phyloP scores from a whole-genome alignment of 768 basidiomycete species.

The Lactifluus subvellereus region DNA sequence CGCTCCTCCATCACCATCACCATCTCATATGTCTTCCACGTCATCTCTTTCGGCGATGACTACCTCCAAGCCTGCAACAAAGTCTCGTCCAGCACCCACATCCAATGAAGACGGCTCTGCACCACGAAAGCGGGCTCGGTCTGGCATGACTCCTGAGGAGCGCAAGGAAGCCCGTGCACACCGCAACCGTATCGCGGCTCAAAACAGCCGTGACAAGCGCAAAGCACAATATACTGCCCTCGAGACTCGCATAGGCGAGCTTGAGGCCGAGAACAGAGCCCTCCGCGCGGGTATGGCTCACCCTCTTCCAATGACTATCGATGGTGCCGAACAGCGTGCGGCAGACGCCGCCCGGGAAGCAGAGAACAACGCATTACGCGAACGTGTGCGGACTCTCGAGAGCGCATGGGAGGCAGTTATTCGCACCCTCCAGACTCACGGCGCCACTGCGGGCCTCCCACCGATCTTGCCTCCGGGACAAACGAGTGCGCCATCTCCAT shows the following conservation, averaged over 20 bases:
- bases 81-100: slow-evolving; percentile 22
- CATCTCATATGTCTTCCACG: slow-evolving; percentile 7
- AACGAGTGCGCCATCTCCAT: slow-evolving; percentile 11
- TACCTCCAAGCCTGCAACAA: slow-evolving; percentile 20
- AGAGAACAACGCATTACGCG: slow-evolving; percentile 70
- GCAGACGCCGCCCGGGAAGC: slow-evolving; percentile 43
- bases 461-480: slow-evolving; percentile 26
- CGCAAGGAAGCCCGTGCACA: slow-evolving; percentile 85
- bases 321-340: slow-evolving; percentile 32
- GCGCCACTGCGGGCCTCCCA: slow-evolving; percentile 47
- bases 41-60: slow-evolving; percentile 9
- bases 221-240: slow-evolving; percentile 89
- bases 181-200: slow-evolving; percentile 89
- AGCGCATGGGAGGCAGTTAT: slow-evolving; percentile 77
- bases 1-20: slow-evolving; percentile 11
- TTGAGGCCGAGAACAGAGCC: slow-evolving; percentile 79
- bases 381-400: slow-evolving; percentile 73
- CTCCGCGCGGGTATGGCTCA: slow-evolving; percentile 49
- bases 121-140: slow-evolving; percentile 70
- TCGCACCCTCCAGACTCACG: slow-evolving; percentile 65
- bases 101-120: slow-evolving; percentile 29
- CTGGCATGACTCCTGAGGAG: slow-evolving; percentile 60
- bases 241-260: slow-evolving; percentile 83
- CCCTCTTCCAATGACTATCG: slow-evolving; percentile 28
- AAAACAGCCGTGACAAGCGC: slow-evolving; percentile 86